These are phyloP conservation scores for Phoma herbarum DNA, from an alignment of 2,329 filamentous ascomycete genomes.

Conservation along the genomic window DNA sequence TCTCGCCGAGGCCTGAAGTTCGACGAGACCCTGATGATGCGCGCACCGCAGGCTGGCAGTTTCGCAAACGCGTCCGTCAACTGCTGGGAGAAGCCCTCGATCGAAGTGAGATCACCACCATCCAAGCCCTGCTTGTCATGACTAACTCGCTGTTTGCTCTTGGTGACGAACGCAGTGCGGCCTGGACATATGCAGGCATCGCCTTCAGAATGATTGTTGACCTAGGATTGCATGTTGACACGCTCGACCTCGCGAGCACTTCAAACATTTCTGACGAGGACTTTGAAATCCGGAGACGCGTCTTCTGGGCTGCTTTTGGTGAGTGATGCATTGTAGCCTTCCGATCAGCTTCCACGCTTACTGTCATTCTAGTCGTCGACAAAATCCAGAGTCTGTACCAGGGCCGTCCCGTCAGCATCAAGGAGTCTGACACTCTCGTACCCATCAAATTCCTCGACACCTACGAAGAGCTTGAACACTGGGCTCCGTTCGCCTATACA, in stretches of 20 bases:
- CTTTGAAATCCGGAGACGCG: slow-evolving; percentile 56
- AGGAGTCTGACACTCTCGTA: slow-evolving; percentile 57
- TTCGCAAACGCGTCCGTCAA: slow-evolving; percentile 57
- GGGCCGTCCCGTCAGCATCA: slow-evolving; percentile 60
- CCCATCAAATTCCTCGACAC: slow-evolving; percentile 59
- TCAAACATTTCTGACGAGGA: slow-evolving; percentile 56
- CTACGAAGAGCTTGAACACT: slow-evolving; percentile 64
- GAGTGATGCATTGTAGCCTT: neutral
- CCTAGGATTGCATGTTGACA: slow-evolving; percentile 61
- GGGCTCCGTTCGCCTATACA: slow-evolving; percentile 55
- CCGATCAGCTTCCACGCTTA: slow-evolving; percentile 12
- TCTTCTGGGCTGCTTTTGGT: slow-evolving; percentile 58
- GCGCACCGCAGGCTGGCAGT: slow-evolving; percentile 60
- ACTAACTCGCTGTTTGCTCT: slow-evolving; percentile 61
- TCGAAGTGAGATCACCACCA: slow-evolving; percentile 62
- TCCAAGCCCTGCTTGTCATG: slow-evolving; percentile 63
- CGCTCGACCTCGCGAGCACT: slow-evolving; percentile 39
- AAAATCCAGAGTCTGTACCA: slow-evolving; percentile 66
- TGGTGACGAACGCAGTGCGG: slow-evolving; percentile 60
- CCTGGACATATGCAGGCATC: slow-evolving; percentile 67
- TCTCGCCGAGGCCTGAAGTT: slow-evolving; percentile 56
- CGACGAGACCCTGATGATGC: slow-evolving; percentile 57
- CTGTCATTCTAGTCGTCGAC: slow-evolving; percentile 47
- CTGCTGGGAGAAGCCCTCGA: slow-evolving; percentile 59
- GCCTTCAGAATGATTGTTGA: slow-evolving; percentile 66